A percentile compares a stretch with the other conserved stretches of the same genome.
Conservation (phyloP, 192 early-diverging fungal genomes). For the Coemansia pectinata region DNA sequence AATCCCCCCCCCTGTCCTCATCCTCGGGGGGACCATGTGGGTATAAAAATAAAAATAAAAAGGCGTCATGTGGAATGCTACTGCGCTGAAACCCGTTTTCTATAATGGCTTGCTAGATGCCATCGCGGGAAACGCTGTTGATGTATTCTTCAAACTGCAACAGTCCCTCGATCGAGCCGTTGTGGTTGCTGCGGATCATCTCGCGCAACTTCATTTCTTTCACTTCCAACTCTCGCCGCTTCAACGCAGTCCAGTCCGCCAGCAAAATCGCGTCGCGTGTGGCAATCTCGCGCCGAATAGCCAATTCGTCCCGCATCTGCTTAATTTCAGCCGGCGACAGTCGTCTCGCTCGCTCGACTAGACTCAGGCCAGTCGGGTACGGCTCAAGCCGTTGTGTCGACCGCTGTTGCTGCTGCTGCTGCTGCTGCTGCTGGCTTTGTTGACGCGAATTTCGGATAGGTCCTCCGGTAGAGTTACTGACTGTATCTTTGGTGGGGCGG, state of each 20-base stretch:
- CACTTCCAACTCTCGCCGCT: conserved; percentile 32
- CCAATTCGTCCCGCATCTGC: conserved; percentile 38
- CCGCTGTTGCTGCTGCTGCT: background rate
- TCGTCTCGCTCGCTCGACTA: conserved; percentile 14
- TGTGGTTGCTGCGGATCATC: conserved; percentile 10
- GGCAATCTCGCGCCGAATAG: conserved; percentile 29
- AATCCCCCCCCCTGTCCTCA: background rate
- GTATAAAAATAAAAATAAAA: background rate
- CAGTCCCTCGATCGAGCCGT: conserved; percentile 6
- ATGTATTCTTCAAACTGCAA: conserved; percentile 23
- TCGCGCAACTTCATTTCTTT: conserved; percentile 23
- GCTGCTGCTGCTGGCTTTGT: background rate
- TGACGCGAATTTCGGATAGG: background rate
- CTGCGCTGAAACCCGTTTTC: background rate
- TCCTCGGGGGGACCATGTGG: background rate
- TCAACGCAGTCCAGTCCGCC: conserved; percentile 42
- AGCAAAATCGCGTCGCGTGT: conserved; percentile 31
- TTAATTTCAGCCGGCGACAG: conserved; percentile 20
- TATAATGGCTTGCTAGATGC: background rate
- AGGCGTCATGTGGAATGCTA: background rate
- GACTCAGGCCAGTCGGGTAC: background rate
- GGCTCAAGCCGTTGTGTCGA: background rate
- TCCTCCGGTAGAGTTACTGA: background rate
- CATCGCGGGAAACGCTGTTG: conserved; percentile 7
- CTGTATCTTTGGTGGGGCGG: background rate